These are phyloP conservation scores for Xerocomus nothofagi DNA, from an alignment of 1,284 basidiomycete species.

Conservation along the genomic window DNA sequence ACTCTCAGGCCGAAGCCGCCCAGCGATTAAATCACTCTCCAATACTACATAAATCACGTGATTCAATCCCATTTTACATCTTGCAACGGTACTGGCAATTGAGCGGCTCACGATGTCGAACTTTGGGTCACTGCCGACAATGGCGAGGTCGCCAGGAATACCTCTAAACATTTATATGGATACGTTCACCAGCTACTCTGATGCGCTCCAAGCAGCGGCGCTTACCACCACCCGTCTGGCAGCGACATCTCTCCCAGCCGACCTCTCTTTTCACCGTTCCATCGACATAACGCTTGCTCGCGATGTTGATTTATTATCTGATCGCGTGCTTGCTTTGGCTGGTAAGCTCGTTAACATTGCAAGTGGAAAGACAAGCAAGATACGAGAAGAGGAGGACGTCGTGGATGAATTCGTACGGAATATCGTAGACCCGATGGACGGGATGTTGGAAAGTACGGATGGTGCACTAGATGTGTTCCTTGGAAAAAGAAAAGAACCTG, in stretches of 20 bases:
- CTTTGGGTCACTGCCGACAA: slow-evolving; percentile 8
- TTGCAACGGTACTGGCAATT: not conserved
- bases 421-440: slow-evolving; percentile 83
- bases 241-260: slow-evolving; percentile 54
- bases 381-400: slow-evolving; percentile 76
- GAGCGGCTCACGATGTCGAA: not conserved
- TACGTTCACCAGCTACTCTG: slow-evolving; percentile 45
- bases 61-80: not conserved
- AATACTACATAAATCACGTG: slow-evolving; percentile 23
- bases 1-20: too few relatives aligned
- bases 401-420: slow-evolving; percentile 77
- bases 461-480: slow-evolving; percentile 77
- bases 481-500: slow-evolving; percentile 68
- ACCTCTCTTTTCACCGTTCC: slow-evolving; percentile 83
- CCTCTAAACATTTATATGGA: slow-evolving; percentile 16
- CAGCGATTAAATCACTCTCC: too few relatives aligned
- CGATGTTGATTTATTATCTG: slow-evolving; percentile 63
- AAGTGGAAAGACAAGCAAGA: slow-evolving; percentile 40
- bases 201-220: slow-evolving; percentile 54
- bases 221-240: slow-evolving; percentile 62
- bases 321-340: slow-evolving; percentile 60
- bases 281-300: slow-evolving; percentile 71
- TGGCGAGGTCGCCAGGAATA: slow-evolving; percentile 13
- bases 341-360: slow-evolving; percentile 64
- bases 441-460: slow-evolving; percentile 83